Evolutionary conservation across 495 filamentous ascomycete species (phyloP).

Genomic region (Aspergillus ostianus): DNA sequence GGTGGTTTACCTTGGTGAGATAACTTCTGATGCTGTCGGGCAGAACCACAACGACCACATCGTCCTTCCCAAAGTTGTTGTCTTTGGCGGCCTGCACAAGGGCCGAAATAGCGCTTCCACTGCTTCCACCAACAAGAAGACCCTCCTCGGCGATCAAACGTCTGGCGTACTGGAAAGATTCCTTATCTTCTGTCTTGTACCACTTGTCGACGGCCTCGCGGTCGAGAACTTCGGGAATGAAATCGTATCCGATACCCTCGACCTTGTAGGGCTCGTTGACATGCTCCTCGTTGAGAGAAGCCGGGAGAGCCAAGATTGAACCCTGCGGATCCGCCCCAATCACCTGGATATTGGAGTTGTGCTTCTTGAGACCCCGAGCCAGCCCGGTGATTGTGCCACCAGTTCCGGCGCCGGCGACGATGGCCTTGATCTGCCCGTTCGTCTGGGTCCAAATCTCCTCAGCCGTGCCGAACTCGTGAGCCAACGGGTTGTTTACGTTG

Average conservation of each 20-base stretch:
- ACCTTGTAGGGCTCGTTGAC: conserved; percentile 91
- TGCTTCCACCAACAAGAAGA: conserved; percentile 89
- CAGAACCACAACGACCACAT: conserved; percentile 84
- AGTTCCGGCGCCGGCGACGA: conserved; percentile 92
- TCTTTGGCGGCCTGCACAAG: conserved; percentile 78
- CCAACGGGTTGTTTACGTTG: conserved; percentile 87
- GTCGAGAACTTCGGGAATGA: conserved; percentile 91
- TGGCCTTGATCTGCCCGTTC: conserved; percentile 74
- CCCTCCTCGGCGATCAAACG: conserved; percentile 93
- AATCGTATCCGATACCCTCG: conserved; percentile 98
- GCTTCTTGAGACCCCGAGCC: conserved; percentile 80
- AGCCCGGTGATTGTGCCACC: conserved; percentile 94
- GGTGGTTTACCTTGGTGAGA: conserved; percentile 70
- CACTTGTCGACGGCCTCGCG: conserved; percentile 81
- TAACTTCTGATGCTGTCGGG: conserved; percentile 97
- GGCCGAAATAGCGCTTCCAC: conserved; percentile 88
- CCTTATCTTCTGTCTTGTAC: conserved; percentile 95
- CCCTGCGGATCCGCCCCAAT: conserved; percentile 91
- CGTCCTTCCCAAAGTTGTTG: conserved; percentile 65
- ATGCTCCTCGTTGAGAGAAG: conserved; percentile 70
- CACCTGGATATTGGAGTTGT: conserved; percentile 77
- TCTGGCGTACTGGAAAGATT: conserved; percentile 85
- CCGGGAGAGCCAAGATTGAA: conserved; percentile 80
- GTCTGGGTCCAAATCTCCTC: conserved; percentile 96
- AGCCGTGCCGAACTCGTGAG: conserved; percentile 92